Evolutionary conservation across 495 filamentous ascomycete species (phyloP).

Genomic region (Podospora fimiseda): DNA sequence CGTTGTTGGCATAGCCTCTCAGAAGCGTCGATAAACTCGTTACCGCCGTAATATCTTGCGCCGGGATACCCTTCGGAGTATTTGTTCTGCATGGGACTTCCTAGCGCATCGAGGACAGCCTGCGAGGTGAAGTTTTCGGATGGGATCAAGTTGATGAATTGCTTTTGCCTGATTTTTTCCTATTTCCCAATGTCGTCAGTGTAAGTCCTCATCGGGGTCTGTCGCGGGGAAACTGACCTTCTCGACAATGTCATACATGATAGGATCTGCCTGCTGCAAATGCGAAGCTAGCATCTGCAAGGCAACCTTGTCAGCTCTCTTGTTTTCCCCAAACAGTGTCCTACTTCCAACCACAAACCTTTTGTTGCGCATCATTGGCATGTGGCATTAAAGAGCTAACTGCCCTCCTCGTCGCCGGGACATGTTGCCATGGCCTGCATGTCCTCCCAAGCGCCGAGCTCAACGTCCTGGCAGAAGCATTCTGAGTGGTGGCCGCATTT

Average conservation of each 20-base stretch:
- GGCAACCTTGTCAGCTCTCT: slow-evolving; percentile 8
- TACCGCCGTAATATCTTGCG: slow-evolving; percentile 94
- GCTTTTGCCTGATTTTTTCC: slow-evolving; percentile 93
- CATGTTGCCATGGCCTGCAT: background rate
- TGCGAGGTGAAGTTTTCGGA: slow-evolving; percentile 99
- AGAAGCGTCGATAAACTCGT: slow-evolving; percentile 87
- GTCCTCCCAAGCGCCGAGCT: no score
- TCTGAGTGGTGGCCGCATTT: background rate
- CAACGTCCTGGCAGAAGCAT: no score
- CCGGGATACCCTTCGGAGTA: slow-evolving; percentile 62
- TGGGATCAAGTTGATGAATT: slow-evolving; percentile 97
- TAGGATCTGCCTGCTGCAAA: slow-evolving; percentile 79
- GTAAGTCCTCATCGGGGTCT: no score
- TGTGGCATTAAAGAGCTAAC: slow-evolving; percentile 38
- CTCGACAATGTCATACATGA: slow-evolving; percentile 79
- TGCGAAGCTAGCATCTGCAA: slow-evolving; percentile 68
- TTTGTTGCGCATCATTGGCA: slow-evolving; percentile 55
- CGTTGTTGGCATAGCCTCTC: slow-evolving; percentile 85
- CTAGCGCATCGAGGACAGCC: slow-evolving; percentile 90
- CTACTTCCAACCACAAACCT: slow-evolving; percentile 31
- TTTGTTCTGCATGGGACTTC: slow-evolving; percentile 97
- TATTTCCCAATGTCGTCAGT: slow-evolving; percentile 31
- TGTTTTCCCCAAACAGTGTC: background rate
- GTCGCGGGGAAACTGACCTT: slow-evolving; percentile 73
- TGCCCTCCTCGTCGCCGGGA: slow-evolving; percentile 20